phyloP scores from a whole-genome alignment of 2,329 filamentous ascomycete genomes.

The Stagonosporopsis chrysanthemi region DNA sequence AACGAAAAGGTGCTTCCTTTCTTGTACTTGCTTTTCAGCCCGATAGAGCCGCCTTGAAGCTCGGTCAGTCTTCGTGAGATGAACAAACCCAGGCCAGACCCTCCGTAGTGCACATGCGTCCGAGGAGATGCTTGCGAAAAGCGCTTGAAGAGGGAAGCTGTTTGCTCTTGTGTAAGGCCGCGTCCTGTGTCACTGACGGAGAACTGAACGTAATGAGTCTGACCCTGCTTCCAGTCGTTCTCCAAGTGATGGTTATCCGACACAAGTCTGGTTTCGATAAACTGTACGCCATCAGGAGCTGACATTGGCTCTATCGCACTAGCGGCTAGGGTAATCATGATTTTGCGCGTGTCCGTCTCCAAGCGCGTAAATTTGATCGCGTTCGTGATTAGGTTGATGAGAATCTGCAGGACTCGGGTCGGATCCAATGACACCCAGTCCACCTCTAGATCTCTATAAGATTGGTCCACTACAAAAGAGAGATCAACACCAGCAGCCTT shows the following conservation, averaged over 20 bases:
- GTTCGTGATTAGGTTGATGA: slow-evolving; percentile 53
- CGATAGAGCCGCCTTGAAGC: slow-evolving; percentile 44
- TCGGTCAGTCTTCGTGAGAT: slow-evolving; percentile 44
- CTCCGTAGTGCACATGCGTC: slow-evolving; percentile 51
- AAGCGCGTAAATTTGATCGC: slow-evolving; percentile 55
- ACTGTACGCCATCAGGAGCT: slow-evolving; percentile 38
- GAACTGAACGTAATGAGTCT: slow-evolving; percentile 43
- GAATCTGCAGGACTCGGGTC: slow-evolving; percentile 48
- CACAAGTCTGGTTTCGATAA: slow-evolving; percentile 36
- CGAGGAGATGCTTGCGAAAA: slow-evolving; percentile 44
- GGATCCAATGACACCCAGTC: slow-evolving; percentile 54
- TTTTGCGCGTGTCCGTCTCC: slow-evolving; percentile 35
- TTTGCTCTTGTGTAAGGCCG: slow-evolving; percentile 50
- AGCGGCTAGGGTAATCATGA: slow-evolving; percentile 50
- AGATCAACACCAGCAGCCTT: slow-evolving; percentile 40
- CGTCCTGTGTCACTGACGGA: slow-evolving; percentile 51
- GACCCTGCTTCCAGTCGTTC: slow-evolving; percentile 45
- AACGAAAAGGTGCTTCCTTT: slow-evolving; percentile 45
- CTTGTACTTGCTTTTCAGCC: slow-evolving; percentile 30
- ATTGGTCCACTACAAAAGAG: slow-evolving; percentile 43
- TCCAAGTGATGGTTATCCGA: slow-evolving; percentile 30
- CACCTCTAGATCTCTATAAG: slow-evolving; percentile 47
- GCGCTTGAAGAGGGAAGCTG: slow-evolving; percentile 39
- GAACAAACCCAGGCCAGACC: slow-evolving; percentile 46
- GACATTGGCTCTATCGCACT: slow-evolving; percentile 39